A percentile compares a stretch with the other conserved stretches of the same genome.
These are phyloP conservation scores for Daldinia childiae DNA, from an alignment of 495 filamentous ascomycete genomes.

Conservation along the genomic window DNA sequence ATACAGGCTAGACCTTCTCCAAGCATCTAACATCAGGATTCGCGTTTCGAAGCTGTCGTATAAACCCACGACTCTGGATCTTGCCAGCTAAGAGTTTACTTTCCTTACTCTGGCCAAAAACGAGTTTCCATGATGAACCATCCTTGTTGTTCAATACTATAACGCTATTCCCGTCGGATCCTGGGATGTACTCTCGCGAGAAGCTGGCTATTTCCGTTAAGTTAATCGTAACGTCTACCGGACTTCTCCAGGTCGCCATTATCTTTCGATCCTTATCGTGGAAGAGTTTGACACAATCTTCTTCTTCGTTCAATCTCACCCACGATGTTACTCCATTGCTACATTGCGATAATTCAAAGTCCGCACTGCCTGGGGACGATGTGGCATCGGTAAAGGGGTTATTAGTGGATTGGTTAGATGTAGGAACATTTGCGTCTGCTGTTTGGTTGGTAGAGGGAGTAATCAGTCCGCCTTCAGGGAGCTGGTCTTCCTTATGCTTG, in stretches of 20 bases:
- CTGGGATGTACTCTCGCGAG: conserved; percentile 17
- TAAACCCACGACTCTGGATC: conserved; percentile 49
- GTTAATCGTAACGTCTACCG: conserved; percentile 29
- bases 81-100: conserved; percentile 43
- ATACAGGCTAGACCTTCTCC: not conserved
- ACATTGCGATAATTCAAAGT: conserved; percentile 39
- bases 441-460: not conserved
- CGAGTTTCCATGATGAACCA: conserved; percentile 26
- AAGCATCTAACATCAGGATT: conserved; percentile 42
- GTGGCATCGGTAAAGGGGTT: not conserved
- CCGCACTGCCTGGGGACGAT: not conserved
- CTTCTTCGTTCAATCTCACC: conserved; percentile 16
- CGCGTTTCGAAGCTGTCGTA: conserved; percentile 42
- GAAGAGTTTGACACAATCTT: conserved; percentile 28
- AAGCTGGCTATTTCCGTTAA: conserved; percentile 23
- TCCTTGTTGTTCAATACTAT: conserved; percentile 21
- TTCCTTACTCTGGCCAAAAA: conserved; percentile 37
- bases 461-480: not conserved
- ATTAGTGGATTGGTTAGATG: not conserved
- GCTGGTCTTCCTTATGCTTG: not conserved
- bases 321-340: conserved; percentile 30
- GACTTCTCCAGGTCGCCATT: conserved; percentile 13
- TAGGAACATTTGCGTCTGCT: not conserved
- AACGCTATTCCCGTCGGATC: conserved; percentile 20
- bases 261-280: conserved; percentile 19